phyloP scores from a whole-genome alignment of 2,329 filamentous ascomycete genomes.

The Colletotrichum neosansevieriae region DNA sequence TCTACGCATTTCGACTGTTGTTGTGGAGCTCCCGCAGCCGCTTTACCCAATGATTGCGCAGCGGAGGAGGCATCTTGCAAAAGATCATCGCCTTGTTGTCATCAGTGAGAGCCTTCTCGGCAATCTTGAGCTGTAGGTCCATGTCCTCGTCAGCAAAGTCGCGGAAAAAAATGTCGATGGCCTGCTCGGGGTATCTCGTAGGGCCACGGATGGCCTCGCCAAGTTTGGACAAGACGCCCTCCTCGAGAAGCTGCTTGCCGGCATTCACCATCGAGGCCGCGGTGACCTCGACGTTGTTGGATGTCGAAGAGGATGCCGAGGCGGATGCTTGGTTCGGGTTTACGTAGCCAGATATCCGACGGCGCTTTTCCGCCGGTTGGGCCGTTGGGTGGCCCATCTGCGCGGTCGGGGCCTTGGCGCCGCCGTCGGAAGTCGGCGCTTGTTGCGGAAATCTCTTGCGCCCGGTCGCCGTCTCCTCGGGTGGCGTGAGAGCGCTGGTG shows the following conservation, averaged over 20 bases:
- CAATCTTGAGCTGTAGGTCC: slow-evolving; percentile 70
- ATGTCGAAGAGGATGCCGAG: slow-evolving; percentile 14
- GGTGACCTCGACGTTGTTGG: slow-evolving; percentile 48
- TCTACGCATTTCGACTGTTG: slow-evolving; percentile 43
- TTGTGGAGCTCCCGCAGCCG: slow-evolving; percentile 61
- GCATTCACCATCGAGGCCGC: slow-evolving; percentile 42
- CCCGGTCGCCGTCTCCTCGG: slow-evolving; percentile 61
- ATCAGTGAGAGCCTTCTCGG: slow-evolving; percentile 69
- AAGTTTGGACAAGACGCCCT: slow-evolving; percentile 46
- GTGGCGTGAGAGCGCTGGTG: slow-evolving; percentile 64
- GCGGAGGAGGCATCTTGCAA: slow-evolving; percentile 67
- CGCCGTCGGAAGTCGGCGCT: slow-evolving; percentile 35
- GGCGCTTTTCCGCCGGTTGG: slow-evolving; percentile 48
- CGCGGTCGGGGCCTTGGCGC: slow-evolving; percentile 35
- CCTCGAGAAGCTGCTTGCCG: slow-evolving; percentile 49
- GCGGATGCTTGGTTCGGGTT: slow-evolving; percentile 37
- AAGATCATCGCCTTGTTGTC: slow-evolving; percentile 72
- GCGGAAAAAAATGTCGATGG: slow-evolving; percentile 69
- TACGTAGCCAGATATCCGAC: slow-evolving; percentile 48
- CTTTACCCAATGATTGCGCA: slow-evolving; percentile 69
- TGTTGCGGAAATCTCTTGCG: slow-evolving; percentile 56
- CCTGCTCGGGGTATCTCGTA: slow-evolving; percentile 67
- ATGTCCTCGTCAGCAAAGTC: slow-evolving; percentile 69
- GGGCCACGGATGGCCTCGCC: slow-evolving; percentile 56
- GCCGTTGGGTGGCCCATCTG: slow-evolving; percentile 37